Base-by-base conservation (phyloP, 148 eudicot species). In the Heliosperma pusillum region DNA sequence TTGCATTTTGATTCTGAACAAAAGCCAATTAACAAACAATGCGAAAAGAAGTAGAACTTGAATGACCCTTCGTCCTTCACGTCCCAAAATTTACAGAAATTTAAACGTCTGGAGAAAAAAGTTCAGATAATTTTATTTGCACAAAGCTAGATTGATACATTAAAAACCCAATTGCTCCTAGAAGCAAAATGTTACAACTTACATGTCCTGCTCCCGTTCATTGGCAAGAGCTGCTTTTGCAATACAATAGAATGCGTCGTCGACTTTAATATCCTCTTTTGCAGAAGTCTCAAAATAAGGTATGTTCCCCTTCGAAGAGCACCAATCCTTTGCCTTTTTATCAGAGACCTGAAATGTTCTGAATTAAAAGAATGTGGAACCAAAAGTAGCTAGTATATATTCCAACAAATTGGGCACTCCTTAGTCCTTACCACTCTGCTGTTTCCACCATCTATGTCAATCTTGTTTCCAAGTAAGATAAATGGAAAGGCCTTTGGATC, bases 271-370 rank as follows among this genome's bases (percentile, higher is more conserved):
- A 77, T 83, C 82, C 78, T 86, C 90, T 74, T 88, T 88, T 5
- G 94, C 91, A 3, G 94, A 90, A 22, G 91, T 83, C 80, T 90
- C 91, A 74, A 80, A 88, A 77, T 88, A 90, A 16, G 91, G 90
- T 44, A 90, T 84, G n/a, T 84, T 83, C 53, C 76, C 76, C 66
- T 63, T 83, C 52, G 88, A 88, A 66, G 81, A 86, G 72, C 94
- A 88, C 94, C 94, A 90, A 64, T 87, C 94, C 79, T 77, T 84
- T n/a, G 87, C 94, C 78, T 80, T 86, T 76, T 86, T 90, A 74
- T 86, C 90, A 71, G 86, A 85, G 64, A 90, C 87, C 93, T 89
- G 61, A 0, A 74, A 61, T 56, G 45, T 50, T 42, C n/a, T 71
- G 7, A 21, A 50, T 76, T 27, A 76, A 66, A 71, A 44, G 8